Conservation (phyloP, 2,329 filamentous ascomycete genomes). For the Colletotrichum sp. region DNA sequence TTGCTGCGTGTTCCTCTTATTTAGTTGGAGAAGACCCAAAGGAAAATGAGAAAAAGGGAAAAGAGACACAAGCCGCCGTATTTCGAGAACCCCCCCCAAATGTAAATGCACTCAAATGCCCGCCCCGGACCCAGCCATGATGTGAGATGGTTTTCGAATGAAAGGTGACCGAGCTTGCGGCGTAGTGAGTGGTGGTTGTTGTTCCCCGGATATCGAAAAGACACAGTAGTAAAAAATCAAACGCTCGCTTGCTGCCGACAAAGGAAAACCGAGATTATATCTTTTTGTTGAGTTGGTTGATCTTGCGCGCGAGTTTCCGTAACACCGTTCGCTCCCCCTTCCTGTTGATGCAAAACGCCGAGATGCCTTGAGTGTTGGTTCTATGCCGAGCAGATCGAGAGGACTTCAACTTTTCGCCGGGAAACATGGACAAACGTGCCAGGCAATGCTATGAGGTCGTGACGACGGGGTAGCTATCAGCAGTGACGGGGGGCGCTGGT, state of each 20-base stretch:
- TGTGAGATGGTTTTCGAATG: slow-evolving; percentile 41
- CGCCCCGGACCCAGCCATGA: slow-evolving; percentile 61
- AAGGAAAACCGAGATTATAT: slow-evolving; percentile 25
- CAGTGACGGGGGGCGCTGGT: slow-evolving; percentile 53
- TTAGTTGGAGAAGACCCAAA: slow-evolving; percentile 38
- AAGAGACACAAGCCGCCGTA: slow-evolving; percentile 49
- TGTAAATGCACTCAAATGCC: slow-evolving; percentile 60
- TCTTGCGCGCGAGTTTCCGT: slow-evolving; percentile 40
- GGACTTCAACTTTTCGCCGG: slow-evolving; percentile 30
- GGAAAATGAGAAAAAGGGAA: slow-evolving; percentile 31
- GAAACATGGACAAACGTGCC: slow-evolving; percentile 32
- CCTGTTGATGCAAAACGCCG: slow-evolving; percentile 48
- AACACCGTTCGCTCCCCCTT: slow-evolving; percentile 41
- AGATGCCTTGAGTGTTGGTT: slow-evolving; percentile 39
- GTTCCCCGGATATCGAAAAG: slow-evolving; percentile 44
- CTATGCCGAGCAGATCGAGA: slow-evolving; percentile 27
- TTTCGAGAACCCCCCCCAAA: slow-evolving; percentile 49
- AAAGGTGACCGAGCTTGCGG: slow-evolving; percentile 36
- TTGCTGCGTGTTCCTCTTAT: slow-evolving; percentile 70
- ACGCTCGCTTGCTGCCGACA: slow-evolving; percentile 49
- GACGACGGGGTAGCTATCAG: slow-evolving; percentile 51
- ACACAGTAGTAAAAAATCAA: slow-evolving; percentile 35
- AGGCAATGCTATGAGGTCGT: slow-evolving; percentile 49
- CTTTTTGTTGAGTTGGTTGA: slow-evolving; percentile 31
- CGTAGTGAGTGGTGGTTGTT: slow-evolving; percentile 53